Conservation (phyloP, 768 basidiomycete species). For the Lenzites betulinus region DNA sequence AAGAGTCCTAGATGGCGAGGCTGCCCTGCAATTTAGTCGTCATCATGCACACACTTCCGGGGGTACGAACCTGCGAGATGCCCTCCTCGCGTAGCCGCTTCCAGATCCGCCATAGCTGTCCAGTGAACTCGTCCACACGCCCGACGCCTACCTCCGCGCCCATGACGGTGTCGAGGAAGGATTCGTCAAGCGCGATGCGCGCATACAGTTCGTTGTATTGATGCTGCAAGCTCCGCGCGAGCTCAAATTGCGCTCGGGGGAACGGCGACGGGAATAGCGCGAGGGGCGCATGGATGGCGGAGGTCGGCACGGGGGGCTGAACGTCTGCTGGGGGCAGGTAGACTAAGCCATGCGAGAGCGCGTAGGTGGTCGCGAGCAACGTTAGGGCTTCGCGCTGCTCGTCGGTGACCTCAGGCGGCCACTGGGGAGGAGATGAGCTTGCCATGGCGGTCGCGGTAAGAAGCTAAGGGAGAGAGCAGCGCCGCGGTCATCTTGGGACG, state of each 20-base stretch:
- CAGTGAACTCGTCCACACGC: slow-evolving; percentile 84
- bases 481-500: neutral
- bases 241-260: slow-evolving; percentile 68
- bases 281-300: slow-evolving; percentile 90
- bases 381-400: slow-evolving; percentile 61
- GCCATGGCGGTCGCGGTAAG: slow-evolving; percentile 6
- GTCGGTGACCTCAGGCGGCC: slow-evolving; percentile 74
- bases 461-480: neutral
- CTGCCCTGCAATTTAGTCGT: slow-evolving; percentile 46
- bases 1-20: slow-evolving; percentile 87
- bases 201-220: slow-evolving; percentile 87
- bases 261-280: slow-evolving; percentile 88
- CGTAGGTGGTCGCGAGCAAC: slow-evolving; percentile 74
- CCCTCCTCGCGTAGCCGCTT: slow-evolving; percentile 70
- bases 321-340: slow-evolving; percentile 63
- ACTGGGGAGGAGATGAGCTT: slow-evolving; percentile 34
- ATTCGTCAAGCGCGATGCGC: slow-evolving; percentile 73
- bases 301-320: slow-evolving; percentile 56
- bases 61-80: slow-evolving; percentile 47
- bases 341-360: slow-evolving; percentile 82
- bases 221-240: slow-evolving; percentile 67
- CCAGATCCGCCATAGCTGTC: slow-evolving; percentile 87
- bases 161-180: slow-evolving; percentile 84
- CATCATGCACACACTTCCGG: neutral
- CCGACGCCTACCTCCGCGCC: slow-evolving; percentile 76